Conservation (phyloP, 1,139 yeast species). For the Meyerozyma athensensis region DNA sequence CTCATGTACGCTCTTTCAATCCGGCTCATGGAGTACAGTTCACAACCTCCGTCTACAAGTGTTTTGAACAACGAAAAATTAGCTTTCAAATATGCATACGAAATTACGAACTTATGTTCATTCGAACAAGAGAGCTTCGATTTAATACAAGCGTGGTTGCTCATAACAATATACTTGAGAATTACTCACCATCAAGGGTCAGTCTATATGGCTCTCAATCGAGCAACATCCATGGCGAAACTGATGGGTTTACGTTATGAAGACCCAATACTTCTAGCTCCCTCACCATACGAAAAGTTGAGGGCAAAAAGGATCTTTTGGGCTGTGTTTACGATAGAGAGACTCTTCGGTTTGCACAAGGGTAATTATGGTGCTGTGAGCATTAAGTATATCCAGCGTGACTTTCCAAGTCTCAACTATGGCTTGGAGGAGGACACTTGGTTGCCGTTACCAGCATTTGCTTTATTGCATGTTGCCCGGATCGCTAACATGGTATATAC, state of each 20-base stretch:
- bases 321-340: constrained; percentile 53
- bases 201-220: constrained; percentile 48
- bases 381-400: constrained; percentile 30
- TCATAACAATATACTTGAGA: constrained; percentile 51
- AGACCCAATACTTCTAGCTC: constrained; percentile 17
- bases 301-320: constrained; percentile 56
- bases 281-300: constrained; percentile 41
- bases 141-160: constrained; percentile 60
- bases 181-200: constrained; percentile 56
- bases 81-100: constrained; percentile 48
- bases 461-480: constrained; percentile 40
- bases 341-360: constrained; percentile 49
- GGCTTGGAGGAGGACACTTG: constrained; percentile 45
- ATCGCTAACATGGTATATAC: constrained; percentile 36
- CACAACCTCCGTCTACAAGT: constrained; percentile 27
- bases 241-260: constrained; percentile 49
- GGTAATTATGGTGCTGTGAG: constrained; percentile 46
- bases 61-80: constrained; percentile 43
- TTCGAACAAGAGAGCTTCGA: constrained; percentile 70
- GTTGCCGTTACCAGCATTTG: constrained; percentile 49
- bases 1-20: constrained; percentile 49
- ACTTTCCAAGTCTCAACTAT: constrained; percentile 32
- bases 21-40: constrained; percentile 47
- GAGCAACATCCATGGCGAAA: constrained; percentile 50
- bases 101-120: constrained; percentile 43